phyloP scores from a whole-genome alignment of 768 basidiomycete species.

The Rhizopogon sp. region DNA sequence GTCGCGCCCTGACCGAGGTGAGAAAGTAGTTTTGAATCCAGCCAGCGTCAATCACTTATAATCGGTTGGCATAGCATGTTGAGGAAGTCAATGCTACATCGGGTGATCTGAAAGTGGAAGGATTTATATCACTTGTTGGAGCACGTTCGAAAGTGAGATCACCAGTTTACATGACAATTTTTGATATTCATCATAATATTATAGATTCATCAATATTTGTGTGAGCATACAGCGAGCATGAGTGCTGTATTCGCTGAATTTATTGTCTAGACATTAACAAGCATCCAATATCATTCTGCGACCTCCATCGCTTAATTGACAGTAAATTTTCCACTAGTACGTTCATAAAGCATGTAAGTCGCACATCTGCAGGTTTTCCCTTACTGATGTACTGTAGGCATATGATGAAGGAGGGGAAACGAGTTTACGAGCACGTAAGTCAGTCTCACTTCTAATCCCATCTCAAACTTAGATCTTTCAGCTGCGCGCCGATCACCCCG shows the following conservation, averaged over 20 bases:
- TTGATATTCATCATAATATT: constrained; percentile 15
- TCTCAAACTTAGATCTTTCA: constrained; percentile 21
- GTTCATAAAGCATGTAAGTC: constrained; percentile 67
- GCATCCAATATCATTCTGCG: constrained; percentile 60
- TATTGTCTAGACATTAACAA: constrained; percentile 65
- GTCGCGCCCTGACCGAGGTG: constrained; percentile 67
- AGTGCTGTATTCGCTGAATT: not conserved
- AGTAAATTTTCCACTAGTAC: constrained; percentile 58
- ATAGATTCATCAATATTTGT: constrained; percentile 84
- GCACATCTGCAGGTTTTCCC: not conserved
- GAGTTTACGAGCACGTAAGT: constrained; percentile 18
- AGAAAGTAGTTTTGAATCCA: constrained; percentile 13
- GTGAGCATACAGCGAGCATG: constrained; percentile 37
- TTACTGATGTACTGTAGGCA: constrained; percentile 41
- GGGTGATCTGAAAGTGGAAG: constrained; percentile 56
- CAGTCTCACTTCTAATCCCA: constrained; percentile 6
- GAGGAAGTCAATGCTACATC: constrained; percentile 52
- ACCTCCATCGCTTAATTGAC: constrained; percentile 69
- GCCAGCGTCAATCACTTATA: not conserved
- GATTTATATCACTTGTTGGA: constrained; percentile 83
- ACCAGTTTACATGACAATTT: constrained; percentile 11
- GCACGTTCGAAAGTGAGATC: constrained; percentile 62
- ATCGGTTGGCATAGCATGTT: constrained; percentile 46
- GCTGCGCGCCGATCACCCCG: constrained; percentile 69
- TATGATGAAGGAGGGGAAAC: constrained; percentile 61